phyloP scores from a whole-genome alignment of 768 basidiomycete genomes.

The Tephrocybe sp. region DNA sequence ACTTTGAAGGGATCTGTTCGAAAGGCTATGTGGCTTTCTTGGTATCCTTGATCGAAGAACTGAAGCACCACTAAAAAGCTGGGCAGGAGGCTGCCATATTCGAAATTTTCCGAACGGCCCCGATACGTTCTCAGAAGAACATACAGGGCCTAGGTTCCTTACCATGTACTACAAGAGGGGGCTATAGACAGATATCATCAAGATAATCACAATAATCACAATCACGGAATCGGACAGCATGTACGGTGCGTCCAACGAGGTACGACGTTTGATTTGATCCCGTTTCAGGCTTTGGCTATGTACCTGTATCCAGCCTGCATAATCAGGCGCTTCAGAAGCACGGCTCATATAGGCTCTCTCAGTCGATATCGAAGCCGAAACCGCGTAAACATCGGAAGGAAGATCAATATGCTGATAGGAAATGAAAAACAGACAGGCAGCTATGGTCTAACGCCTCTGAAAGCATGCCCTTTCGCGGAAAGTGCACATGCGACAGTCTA shows the following conservation, averaged over 20 bases:
- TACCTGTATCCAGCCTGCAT: slow-evolving; percentile 5
- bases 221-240: no score
- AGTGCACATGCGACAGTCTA: neutral
- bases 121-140: neutral
- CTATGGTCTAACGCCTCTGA: neutral
- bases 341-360: neutral
- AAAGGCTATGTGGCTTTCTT: no score
- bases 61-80: neutral
- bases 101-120: neutral
- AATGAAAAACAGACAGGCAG: neutral
- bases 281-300: neutral
- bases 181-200: neutral
- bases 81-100: neutral
- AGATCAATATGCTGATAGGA: neutral
- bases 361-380: neutral
- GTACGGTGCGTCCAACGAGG: no score
- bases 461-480: neutral
- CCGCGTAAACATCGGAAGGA: neutral
- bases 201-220: no score
- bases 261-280: neutral
- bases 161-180: neutral
- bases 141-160: neutral
- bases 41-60: neutral
- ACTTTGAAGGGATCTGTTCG: no score
- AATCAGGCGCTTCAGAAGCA: neutral